Base-by-base conservation (phyloP, 192 early-diverging fungal species). In the Gaertneriomyces sp. region DNA sequence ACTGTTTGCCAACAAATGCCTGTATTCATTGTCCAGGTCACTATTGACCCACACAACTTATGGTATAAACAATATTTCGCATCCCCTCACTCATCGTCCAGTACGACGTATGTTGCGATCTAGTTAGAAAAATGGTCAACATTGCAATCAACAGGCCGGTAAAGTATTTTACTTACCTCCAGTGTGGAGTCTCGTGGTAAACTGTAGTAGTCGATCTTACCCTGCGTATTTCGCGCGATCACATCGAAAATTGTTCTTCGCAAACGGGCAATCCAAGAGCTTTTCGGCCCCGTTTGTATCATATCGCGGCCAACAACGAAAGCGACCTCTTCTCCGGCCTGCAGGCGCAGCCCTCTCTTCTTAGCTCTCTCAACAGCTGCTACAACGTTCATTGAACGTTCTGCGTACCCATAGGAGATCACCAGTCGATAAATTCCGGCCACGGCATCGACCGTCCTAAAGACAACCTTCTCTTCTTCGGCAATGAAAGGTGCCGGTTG, bases 371-470 rank as follows among this genome's bases (percentile, higher is more conserved):
- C 66, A 7, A 78, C 47, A 17, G 76, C 76, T 11, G 65, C 46
- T 11, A 72, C 60, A 4, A 71, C 70, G 50, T 78, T 54, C 14
- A 78, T 75, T 33, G 45, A 61, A 46, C 76, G 72, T 54, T 78
- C 76, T 42, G 76, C 76, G 64, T 78, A 78, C 74, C 74, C 76
- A 56, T 78, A 78, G 8, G 73, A 74, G 44, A 78, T 78, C 4
- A 78, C 70, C 63, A 78, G 62, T 16, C 76, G 72, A 53, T 78
- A 78, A 51, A 78, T 74, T 17, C 76, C 76, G 11, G 60, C 66
- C 4, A 69, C 50, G 10, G 76, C 60, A 69, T 78, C 76, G 41
- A 78, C 58, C 6, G 76, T 78, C 19, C 76, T 63, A 59, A 78
- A 78, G 3, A 78, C 71, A 8, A 62, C 54, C 45, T 71, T 57